Percentiles rank a stretch among this genome's conserved stretches.
Conservation (phyloP, 768 basidiomycete genomes). For the Russula lepida region DNA sequence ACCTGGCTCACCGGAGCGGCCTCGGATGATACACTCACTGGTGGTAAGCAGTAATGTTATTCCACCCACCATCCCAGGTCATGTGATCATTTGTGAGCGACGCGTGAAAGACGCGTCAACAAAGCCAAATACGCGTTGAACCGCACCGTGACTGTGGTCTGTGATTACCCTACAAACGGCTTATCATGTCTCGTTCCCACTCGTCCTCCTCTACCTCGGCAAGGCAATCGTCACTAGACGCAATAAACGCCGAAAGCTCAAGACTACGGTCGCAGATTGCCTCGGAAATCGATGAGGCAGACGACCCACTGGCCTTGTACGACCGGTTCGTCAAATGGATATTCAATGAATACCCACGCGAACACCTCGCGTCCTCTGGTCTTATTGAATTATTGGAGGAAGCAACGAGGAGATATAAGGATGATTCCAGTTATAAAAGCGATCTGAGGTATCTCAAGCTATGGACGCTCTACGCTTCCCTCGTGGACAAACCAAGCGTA, state of each 20-base stretch:
- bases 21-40: neutral
- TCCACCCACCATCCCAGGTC: too few species aligned
- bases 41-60: neutral
- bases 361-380: slow-evolving; percentile 59
- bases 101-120: slow-evolving; percentile 19
- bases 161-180: neutral
- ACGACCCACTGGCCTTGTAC: slow-evolving; percentile 82
- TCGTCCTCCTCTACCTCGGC: slow-evolving; percentile 1
- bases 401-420: slow-evolving; percentile 71
- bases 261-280: slow-evolving; percentile 26
- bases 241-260: slow-evolving; percentile 7
- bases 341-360: slow-evolving; percentile 63
- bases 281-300: slow-evolving; percentile 46
- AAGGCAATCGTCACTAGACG: neutral
- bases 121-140: slow-evolving; percentile 14
- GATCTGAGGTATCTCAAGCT: slow-evolving; percentile 88
- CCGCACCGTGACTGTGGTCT: neutral
- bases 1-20: neutral
- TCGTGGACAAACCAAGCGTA: slow-evolving; percentile 62
- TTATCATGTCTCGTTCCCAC: slow-evolving; percentile 16
- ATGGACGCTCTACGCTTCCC: slow-evolving; percentile 82
- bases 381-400: slow-evolving; percentile 77
- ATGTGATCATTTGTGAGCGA: neutral
- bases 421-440: slow-evolving; percentile 75
- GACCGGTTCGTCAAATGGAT: slow-evolving; percentile 89